These are phyloP conservation scores for Pseudocercospora macadamiae DNA, from an alignment of 2,329 filamentous ascomycete species.

Conservation along the genomic window DNA sequence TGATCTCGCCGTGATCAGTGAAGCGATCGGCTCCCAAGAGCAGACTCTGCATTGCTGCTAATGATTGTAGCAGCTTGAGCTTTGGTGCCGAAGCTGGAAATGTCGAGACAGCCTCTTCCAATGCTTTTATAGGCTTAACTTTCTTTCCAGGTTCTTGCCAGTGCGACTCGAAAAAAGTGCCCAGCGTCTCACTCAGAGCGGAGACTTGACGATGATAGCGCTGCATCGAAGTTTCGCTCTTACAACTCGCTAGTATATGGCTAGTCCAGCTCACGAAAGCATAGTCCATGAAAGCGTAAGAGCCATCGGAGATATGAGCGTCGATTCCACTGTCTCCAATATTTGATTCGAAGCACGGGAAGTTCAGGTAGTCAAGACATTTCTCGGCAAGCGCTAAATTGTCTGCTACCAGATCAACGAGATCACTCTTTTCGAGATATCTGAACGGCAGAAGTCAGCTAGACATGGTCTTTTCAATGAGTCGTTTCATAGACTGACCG, in stretches of 20 bases:
- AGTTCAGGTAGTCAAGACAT: background rate
- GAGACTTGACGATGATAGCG: background rate
- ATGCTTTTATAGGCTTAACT: background rate
- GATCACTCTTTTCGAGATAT: background rate
- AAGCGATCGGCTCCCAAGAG: background rate
- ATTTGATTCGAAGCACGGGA: background rate
- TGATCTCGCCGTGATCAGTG: background rate
- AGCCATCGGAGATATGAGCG: background rate
- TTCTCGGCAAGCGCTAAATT: background rate
- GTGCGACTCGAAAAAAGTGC: background rate
- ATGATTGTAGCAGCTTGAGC: background rate
- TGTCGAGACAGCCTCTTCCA: background rate
- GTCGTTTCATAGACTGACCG: background rate
- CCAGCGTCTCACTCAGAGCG: background rate
- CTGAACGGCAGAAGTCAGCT: background rate
- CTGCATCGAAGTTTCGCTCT: background rate
- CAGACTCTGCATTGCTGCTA: background rate
- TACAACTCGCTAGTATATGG: too few relatives aligned
- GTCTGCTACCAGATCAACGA: background rate
- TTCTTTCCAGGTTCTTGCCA: conserved; percentile 4
- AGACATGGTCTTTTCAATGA: too few relatives aligned
- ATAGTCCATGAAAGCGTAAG: conserved; percentile 18
- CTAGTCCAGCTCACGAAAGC: conserved; percentile 11
- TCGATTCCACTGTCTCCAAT: background rate
- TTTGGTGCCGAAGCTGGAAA: background rate